Percentiles rank a stretch among this genome's conserved stretches.
phyloP scores from a whole-genome alignment of 148 eudicot genomes.

The Heliosperma pusillum region DNA sequence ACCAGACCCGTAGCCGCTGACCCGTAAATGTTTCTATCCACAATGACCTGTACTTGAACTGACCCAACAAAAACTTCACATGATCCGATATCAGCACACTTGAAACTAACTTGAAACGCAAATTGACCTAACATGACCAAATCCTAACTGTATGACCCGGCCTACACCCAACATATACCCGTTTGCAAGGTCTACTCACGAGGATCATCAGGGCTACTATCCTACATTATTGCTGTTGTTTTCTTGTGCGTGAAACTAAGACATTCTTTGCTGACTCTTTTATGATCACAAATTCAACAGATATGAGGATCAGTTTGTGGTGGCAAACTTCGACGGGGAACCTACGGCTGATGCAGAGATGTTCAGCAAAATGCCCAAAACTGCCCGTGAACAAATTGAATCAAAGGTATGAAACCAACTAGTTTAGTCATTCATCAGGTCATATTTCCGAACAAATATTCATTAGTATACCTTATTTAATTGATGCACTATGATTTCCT shows the following conservation, averaged over 20 bases:
- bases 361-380: slow-evolving; percentile 57
- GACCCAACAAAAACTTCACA: not conserved
- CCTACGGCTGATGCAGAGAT: slow-evolving; percentile 88
- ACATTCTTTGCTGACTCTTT: slow-evolving; percentile 13
- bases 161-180: not conserved
- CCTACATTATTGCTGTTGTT: not conserved
- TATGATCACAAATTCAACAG: slow-evolving; percentile 39
- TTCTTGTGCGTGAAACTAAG: not conserved
- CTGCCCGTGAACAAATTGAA: slow-evolving; percentile 65
- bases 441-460: not conserved
- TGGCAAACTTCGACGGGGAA: slow-evolving; percentile 78
- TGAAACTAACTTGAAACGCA: no score
- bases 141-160: no score
- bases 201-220: not conserved
- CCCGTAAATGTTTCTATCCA: not conserved
- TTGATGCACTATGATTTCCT: slow-evolving; percentile 6
- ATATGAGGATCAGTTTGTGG: slow-evolving; percentile 61
- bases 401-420: slow-evolving; percentile 42
- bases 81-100: no score
- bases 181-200: not conserved
- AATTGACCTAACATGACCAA: no score
- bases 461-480: not conserved
- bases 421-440: not conserved
- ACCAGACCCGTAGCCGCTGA: not conserved
- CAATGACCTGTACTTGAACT: not conserved